Conservation (phyloP, 2,329 filamentous ascomycete species). For the Coleophoma cylindrospora region DNA sequence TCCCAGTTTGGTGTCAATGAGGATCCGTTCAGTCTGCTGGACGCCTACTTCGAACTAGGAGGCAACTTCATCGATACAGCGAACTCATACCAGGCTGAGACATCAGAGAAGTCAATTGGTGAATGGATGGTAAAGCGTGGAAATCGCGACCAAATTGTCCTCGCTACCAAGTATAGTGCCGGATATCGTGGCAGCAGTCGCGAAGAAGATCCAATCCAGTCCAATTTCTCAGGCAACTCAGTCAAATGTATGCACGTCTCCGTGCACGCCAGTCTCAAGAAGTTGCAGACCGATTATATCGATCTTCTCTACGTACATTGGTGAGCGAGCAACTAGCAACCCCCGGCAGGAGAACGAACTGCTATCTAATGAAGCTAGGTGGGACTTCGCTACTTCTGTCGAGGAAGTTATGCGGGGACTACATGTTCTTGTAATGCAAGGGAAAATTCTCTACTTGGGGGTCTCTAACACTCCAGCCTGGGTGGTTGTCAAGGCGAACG, state of each 20-base stretch:
- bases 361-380: not conserved
- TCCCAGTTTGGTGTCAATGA: constrained; percentile 54
- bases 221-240: not conserved
- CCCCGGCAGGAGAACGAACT: too few relatives aligned
- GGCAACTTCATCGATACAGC: too few relatives aligned
- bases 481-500: constrained; percentile 58
- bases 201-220: not conserved
- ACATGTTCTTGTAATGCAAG: constrained; percentile 48
- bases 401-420: constrained; percentile 62
- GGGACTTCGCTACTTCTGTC: constrained; percentile 53
- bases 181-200: constrained; percentile 19
- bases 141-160: constrained; percentile 29
- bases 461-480: constrained; percentile 63
- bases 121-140: too few relatives aligned
- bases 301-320: constrained; percentile 43
- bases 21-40: constrained; percentile 37
- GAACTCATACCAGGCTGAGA: too few relatives aligned
- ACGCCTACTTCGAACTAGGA: too few relatives aligned
- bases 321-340: not conserved
- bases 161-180: constrained; percentile 47
- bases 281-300: constrained; percentile 61
- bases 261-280: constrained; percentile 31
- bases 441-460: constrained; percentile 62
- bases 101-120: too few relatives aligned
- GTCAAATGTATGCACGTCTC: not conserved